Conservation (phyloP, 1,284 basidiomycete species). For the Apiotrichum porosum region DNA sequence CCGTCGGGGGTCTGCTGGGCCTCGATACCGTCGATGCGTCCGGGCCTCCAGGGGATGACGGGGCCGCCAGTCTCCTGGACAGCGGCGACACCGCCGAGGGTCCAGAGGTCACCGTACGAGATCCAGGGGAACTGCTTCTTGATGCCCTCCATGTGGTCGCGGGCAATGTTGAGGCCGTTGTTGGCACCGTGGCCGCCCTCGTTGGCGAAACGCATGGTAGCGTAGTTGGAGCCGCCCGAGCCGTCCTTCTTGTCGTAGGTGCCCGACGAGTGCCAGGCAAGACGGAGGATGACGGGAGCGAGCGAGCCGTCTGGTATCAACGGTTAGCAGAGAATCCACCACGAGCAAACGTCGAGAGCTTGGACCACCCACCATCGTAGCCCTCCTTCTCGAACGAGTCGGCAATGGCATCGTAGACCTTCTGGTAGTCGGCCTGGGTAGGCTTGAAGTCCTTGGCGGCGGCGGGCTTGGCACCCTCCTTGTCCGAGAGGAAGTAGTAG, state of each 20-base stretch:
- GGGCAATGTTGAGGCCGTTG: slow-evolving; percentile 75
- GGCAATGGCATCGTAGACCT: slow-evolving; percentile 85
- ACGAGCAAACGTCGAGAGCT: too few relatives aligned
- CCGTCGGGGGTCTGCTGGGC: slow-evolving; percentile 82
- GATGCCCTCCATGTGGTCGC: slow-evolving; percentile 77
- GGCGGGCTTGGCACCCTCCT: slow-evolving; percentile 42
- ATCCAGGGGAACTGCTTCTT: slow-evolving; percentile 83
- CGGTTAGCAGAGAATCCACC: background rate
- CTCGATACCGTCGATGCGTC: slow-evolving; percentile 75
- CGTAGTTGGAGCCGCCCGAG: slow-evolving; percentile 86
- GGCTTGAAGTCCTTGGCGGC: slow-evolving; percentile 53
- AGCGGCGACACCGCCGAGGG: slow-evolving; percentile 64
- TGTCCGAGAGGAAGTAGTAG: slow-evolving; percentile 45
- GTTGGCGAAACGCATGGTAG: slow-evolving; percentile 88
- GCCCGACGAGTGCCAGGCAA: slow-evolving; percentile 89
- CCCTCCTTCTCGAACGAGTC: slow-evolving; percentile 69
- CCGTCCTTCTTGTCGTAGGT: slow-evolving; percentile 83
- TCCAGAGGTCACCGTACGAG: slow-evolving; percentile 91
- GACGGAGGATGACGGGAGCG: slow-evolving; percentile 82
- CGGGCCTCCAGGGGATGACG: slow-evolving; percentile 80
- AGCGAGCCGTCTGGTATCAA: slow-evolving; percentile 80
- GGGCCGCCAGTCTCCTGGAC: slow-evolving; percentile 63
- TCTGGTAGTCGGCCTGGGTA: slow-evolving; percentile 68
- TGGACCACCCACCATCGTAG: slow-evolving; percentile 67
- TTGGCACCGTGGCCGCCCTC: slow-evolving; percentile 84